phyloP scores from a whole-genome alignment of 768 basidiomycete genomes.

The Lactarius evosmus region DNA sequence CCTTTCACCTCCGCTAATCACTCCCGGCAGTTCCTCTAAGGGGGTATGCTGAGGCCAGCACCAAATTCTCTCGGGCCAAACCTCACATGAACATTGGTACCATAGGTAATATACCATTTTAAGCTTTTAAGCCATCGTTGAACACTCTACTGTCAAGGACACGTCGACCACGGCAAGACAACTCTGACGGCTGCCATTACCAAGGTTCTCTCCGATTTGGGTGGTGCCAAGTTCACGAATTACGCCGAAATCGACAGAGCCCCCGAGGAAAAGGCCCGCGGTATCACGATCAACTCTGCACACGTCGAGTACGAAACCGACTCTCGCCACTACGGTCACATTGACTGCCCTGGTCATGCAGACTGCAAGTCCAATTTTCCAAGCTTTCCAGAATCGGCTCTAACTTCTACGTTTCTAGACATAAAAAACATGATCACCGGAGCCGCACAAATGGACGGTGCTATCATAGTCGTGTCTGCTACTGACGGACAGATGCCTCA shows the following conservation, averaged over 20 bases:
- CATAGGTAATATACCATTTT: conserved; percentile 56
- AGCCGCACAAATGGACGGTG: conserved; percentile 96
- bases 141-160: conserved; percentile 46
- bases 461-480: conserved; percentile 95
- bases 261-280: conserved; percentile 98
- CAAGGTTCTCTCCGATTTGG: conserved; percentile 77
- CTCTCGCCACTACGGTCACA: conserved; percentile 91
- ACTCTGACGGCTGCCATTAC: conserved; percentile 96
- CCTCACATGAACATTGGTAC: conserved; percentile 96
- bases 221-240: conserved; percentile 85
- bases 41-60: conserved; percentile 66
- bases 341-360: conserved; percentile 96
- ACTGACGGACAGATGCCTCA: conserved; percentile 99
- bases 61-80: conserved; percentile 67
- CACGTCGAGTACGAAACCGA: conserved; percentile 98
- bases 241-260: conserved; percentile 99
- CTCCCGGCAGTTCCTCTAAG: conserved; percentile 48
- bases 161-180: conserved; percentile 98
- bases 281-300: conserved; percentile 98
- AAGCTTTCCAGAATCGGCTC: conserved; percentile 20
- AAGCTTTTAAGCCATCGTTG: background rate
- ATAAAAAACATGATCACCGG: conserved; percentile 99
- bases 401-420: conserved; percentile 44
- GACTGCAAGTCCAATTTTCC: conserved; percentile 61
- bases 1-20: background rate